A percentile compares a stretch with the other conserved stretches of the same genome.
Conservation (phyloP, 225 moss, liverwort and hornwort species). For the Physcomitrellopsis africana region DNA sequence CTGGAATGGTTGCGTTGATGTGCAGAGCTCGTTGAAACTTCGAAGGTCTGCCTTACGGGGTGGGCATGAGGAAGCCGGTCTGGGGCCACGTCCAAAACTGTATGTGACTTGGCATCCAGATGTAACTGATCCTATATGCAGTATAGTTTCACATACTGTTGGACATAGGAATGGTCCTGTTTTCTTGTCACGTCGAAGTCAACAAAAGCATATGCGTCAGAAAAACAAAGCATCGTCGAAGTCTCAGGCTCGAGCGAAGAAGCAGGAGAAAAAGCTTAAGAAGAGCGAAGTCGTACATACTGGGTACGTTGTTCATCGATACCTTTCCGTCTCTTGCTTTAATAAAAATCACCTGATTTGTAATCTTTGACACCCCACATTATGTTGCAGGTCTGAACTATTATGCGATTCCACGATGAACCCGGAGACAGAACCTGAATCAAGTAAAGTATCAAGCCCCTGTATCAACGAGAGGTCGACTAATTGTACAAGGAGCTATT, state of each 20-base stretch:
- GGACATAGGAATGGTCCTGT: constrained; percentile 49
- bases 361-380: constrained; percentile 13
- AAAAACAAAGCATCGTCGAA: constrained; percentile 55
- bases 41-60: constrained; percentile 56
- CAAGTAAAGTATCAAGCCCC: constrained; percentile 1
- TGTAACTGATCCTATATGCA: constrained; percentile 59
- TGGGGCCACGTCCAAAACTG: constrained; percentile 47
- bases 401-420: constrained; percentile 22
- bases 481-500: constrained; percentile 16
- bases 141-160: constrained; percentile 57
- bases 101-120: constrained; percentile 66
- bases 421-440: constrained; percentile 4
- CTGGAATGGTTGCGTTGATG: background rate
- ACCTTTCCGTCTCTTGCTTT: background rate
- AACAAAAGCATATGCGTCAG: constrained; percentile 64
- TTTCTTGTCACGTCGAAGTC: constrained; percentile 55
- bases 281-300: constrained; percentile 32
- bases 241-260: constrained; percentile 59
- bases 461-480: background rate
- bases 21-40: constrained; percentile 40
- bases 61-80: constrained; percentile 52
- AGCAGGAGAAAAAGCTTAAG: constrained; percentile 51
- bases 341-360: background rate
- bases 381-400: constrained; percentile 36
- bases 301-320: constrained; percentile 22